Conservation (phyloP, 768 basidiomycete species). For the Boletus vinaceobasis region DNA sequence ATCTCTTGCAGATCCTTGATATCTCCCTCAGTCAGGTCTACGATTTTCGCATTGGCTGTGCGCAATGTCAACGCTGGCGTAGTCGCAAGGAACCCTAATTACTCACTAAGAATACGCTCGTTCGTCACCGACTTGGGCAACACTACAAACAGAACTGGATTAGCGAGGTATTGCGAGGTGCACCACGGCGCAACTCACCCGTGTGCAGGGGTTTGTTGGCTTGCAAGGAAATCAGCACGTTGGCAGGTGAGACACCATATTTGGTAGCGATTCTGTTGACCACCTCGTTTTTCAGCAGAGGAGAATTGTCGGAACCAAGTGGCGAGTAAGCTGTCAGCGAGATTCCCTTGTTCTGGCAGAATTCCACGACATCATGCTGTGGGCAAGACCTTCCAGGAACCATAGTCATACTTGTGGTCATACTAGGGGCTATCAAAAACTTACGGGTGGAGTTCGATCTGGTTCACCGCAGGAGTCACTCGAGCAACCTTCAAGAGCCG, state of each 20-base stretch:
- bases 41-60: conserved; percentile 54
- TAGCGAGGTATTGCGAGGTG: conserved; percentile 5
- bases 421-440: conserved; percentile 18
- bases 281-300: conserved; percentile 57
- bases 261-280: conserved; percentile 62
- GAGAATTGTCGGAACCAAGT: conserved; percentile 68
- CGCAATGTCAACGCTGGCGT: neutral
- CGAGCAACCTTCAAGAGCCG: conserved; percentile 52
- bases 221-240: conserved; percentile 68
- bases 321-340: conserved; percentile 76
- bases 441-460: conserved; percentile 74
- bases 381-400: conserved; percentile 48
- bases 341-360: conserved; percentile 63
- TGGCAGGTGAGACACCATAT: conserved; percentile 57
- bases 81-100: neutral
- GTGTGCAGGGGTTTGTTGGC: conserved; percentile 61
- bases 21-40: conserved; percentile 62
- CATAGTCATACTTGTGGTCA: neutral
- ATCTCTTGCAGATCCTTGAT: conserved; percentile 55
- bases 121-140: conserved; percentile 77
- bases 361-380: conserved; percentile 62
- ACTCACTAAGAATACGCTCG: conserved; percentile 54
- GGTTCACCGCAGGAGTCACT: conserved; percentile 73
- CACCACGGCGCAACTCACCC: conserved; percentile 29
- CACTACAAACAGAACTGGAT: conserved; percentile 35